Evolutionary conservation across 1,139 yeast genomes (phyloP).

Genomic region (Saccharomyces hybrid): DNA sequence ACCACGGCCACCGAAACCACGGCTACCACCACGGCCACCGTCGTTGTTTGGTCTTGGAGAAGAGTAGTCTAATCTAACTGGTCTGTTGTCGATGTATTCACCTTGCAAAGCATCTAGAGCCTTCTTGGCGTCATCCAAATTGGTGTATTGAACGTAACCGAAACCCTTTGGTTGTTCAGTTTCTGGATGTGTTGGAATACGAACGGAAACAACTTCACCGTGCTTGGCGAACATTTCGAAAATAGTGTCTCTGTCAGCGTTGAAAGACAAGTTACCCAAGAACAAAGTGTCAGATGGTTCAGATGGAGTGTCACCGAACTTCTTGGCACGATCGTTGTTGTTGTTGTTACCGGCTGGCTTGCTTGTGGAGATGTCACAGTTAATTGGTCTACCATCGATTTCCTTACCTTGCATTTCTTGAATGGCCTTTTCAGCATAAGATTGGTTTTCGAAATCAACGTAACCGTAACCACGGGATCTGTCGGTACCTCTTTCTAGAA

Average conservation of each 20-base stretch:
- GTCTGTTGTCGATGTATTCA: conserved; percentile 81
- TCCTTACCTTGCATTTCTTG: conserved; percentile 82
- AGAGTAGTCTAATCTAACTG: conserved; percentile 90
- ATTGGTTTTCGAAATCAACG: conserved; percentile 78
- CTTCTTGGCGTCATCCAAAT: conserved; percentile 81
- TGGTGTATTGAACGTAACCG: conserved; percentile 88
- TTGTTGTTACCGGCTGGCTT: conserved; percentile 52
- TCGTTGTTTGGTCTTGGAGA: conserved; percentile 60
- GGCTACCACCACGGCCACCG: conserved; percentile 33
- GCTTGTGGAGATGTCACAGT: conserved; percentile 83
- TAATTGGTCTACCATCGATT: conserved; percentile 93
- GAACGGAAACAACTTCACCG: conserved; percentile 79
- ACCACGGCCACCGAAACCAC: conserved; percentile 36
- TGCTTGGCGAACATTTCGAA: conserved; percentile 63
- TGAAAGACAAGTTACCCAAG: conserved; percentile 91
- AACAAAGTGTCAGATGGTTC: conserved; percentile 92
- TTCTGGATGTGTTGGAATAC: conserved; percentile 97
- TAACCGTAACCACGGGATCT: conserved; percentile 97
- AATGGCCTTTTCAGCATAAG: conserved; percentile 79
- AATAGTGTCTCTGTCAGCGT: conserved; percentile 71
- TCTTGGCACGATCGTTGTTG: conserved; percentile 68
- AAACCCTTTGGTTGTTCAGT: conserved; percentile 98
- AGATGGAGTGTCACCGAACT: conserved; percentile 83
- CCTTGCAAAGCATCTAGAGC: conserved; percentile 88
- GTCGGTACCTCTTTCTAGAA: conserved; percentile 85